A percentile compares a stretch with the other conserved stretches of the same genome.
These are phyloP conservation scores for Fusarium solani-melongenae DNA, from an alignment of 2,329 filamentous ascomycete species.

Conservation along the genomic window DNA sequence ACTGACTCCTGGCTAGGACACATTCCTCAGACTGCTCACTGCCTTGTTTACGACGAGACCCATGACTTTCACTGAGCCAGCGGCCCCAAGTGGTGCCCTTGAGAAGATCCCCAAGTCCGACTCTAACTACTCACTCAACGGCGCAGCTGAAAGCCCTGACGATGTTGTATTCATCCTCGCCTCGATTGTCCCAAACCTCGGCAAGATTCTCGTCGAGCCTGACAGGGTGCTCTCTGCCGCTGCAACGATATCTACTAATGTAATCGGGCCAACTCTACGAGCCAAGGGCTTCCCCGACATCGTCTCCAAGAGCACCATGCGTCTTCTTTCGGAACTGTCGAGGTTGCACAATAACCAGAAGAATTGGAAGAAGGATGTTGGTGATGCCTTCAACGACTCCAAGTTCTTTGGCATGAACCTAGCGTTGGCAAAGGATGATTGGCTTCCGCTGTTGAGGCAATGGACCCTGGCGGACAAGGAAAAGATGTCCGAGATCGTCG, in stretches of 20 bases:
- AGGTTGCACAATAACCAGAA: slow-evolving; percentile 85
- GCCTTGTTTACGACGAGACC: slow-evolving; percentile 95
- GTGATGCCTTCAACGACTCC: slow-evolving; percentile 90
- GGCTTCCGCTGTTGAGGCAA: slow-evolving; percentile 86
- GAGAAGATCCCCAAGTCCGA: slow-evolving; percentile 53
- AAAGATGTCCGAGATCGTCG: slow-evolving; percentile 81
- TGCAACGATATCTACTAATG: slow-evolving; percentile 82
- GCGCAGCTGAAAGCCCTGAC: slow-evolving; percentile 66
- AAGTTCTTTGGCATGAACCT: slow-evolving; percentile 83
- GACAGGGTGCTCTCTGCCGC: slow-evolving; percentile 86
- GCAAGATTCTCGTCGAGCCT: slow-evolving; percentile 84
- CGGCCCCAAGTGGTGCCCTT: slow-evolving; percentile 48
- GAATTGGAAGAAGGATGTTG: slow-evolving; percentile 91
- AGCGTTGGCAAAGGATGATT: slow-evolving; percentile 74
- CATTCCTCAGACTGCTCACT: slow-evolving; percentile 87
- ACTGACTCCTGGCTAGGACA: slow-evolving; percentile 70
- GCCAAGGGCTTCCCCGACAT: slow-evolving; percentile 90
- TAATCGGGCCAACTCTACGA: slow-evolving; percentile 84
- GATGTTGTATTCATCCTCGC: slow-evolving; percentile 85
- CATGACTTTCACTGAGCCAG: slow-evolving; percentile 73
- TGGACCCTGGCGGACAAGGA: slow-evolving; percentile 91
- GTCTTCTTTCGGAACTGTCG: slow-evolving; percentile 80
- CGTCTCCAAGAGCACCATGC: slow-evolving; percentile 76
- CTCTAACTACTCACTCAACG: slow-evolving; percentile 49
- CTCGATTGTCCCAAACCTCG: slow-evolving; percentile 80